Conservation (phyloP, 2,329 filamentous ascomycete species). For the Chaetomiaceae sp. region DNA sequence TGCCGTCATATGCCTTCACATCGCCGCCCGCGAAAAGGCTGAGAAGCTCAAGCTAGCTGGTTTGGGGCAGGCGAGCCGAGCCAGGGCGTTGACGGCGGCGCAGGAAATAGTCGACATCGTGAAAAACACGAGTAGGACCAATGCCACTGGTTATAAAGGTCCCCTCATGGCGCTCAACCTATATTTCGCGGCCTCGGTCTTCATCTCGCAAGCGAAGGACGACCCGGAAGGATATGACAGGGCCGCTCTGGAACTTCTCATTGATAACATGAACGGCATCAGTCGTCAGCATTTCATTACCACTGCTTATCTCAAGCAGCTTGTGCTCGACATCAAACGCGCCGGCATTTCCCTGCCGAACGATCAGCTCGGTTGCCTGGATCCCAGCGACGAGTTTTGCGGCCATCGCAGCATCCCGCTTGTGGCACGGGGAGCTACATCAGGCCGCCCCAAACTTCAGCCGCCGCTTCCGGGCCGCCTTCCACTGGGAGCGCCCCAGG, state of each 20-base stretch:
- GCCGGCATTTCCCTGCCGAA: conserved; percentile 33
- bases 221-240: conserved; percentile 42
- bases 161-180: conserved; percentile 76
- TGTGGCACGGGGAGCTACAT: conserved; percentile 40
- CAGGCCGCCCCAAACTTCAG: conserved; percentile 35
- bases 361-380: conserved; percentile 2
- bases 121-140: conserved; percentile 69
- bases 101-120: conserved; percentile 81
- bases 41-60: conserved; percentile 63
- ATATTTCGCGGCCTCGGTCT: conserved; percentile 79
- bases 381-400: background rate
- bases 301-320: conserved; percentile 76
- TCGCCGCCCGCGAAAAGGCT: conserved; percentile 78
- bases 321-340: conserved; percentile 70
- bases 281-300: conserved; percentile 70
- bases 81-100: conserved; percentile 70
- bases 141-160: conserved; percentile 65
- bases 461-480: conserved; percentile 41
- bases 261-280: conserved; percentile 72
- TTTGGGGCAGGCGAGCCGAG: conserved; percentile 64
- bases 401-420: conserved; percentile 39
- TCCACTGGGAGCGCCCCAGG: conserved; percentile 33
- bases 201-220: conserved; percentile 69
- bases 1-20: conserved; percentile 80
- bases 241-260: conserved; percentile 63